Conservation (phyloP, 352 stramenopile genomes). For the Phytopythium aichiense region DNA sequence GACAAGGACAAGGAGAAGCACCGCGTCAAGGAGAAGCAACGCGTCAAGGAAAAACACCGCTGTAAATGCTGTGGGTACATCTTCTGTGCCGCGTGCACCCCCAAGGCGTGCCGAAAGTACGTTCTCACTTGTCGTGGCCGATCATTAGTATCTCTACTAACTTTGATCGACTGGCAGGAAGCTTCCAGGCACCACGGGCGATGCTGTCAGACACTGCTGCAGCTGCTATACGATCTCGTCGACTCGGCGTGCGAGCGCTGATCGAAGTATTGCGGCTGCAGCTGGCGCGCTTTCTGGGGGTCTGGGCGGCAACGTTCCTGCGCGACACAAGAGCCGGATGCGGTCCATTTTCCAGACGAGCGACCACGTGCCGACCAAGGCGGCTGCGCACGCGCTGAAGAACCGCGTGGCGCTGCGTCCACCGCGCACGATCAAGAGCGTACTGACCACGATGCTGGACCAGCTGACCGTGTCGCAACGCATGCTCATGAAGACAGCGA, state of each 20-base stretch:
- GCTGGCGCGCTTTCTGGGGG: slow-evolving; percentile 15
- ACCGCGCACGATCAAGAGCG: slow-evolving; percentile 77
- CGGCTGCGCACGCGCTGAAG: slow-evolving; percentile 40
- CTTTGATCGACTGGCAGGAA: slow-evolving; percentile 31
- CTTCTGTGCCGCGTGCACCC: slow-evolving; percentile 74
- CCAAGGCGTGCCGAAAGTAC: slow-evolving; percentile 65
- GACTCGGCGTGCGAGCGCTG: slow-evolving; percentile 53
- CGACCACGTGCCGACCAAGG: slow-evolving; percentile 7
- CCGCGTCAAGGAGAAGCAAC: slow-evolving; percentile 23
- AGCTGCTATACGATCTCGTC: slow-evolving; percentile 78
- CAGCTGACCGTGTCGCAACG: slow-evolving; percentile 79
- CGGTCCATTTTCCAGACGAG: slow-evolving; percentile 58
- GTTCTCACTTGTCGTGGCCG: slow-evolving; percentile 6
- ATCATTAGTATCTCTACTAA: not conserved
- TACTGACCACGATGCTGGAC: slow-evolving; percentile 79
- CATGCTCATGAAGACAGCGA: slow-evolving; percentile 88
- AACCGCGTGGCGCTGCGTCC: slow-evolving; percentile 64
- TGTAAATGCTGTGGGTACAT: slow-evolving; percentile 85
- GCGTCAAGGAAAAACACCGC: slow-evolving; percentile 44
- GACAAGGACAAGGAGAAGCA: slow-evolving; percentile 19
- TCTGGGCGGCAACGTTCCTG: slow-evolving; percentile 20
- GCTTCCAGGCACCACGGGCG: slow-evolving; percentile 45
- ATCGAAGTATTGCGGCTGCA: slow-evolving; percentile 33
- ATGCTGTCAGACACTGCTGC: slow-evolving; percentile 68
- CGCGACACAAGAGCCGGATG: slow-evolving; percentile 40